Percentiles rank a stretch among this genome's conserved stretches.
Conservation (phyloP, 805 yeast genomes). For the Saccharomycopsis synnaedendra region DNA sequence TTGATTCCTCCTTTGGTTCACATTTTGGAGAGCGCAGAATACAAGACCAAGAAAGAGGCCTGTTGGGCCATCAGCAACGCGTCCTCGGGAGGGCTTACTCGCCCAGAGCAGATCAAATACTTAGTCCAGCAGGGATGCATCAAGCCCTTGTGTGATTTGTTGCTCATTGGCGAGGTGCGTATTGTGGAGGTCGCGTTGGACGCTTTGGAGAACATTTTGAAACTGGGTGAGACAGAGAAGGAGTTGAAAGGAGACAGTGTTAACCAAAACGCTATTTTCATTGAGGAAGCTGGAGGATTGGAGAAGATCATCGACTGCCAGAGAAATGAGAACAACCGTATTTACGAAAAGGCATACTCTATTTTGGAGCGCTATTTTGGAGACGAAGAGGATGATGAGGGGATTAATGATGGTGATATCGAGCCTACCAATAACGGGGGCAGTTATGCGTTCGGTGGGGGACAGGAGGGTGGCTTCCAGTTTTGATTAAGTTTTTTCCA, state of each 20-base stretch:
- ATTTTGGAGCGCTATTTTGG: constrained; percentile 88
- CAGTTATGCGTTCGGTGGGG: constrained; percentile 76
- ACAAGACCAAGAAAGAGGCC: constrained; percentile 95
- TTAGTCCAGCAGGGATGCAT: constrained; percentile 93
- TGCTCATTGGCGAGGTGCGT: constrained; percentile 79
- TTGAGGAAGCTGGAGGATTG: constrained; percentile 98
- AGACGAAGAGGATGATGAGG: constrained; percentile 65
- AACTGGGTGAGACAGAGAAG: constrained; percentile 88
- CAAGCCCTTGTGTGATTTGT: constrained; percentile 90
- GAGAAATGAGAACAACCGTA: constrained; percentile 80
- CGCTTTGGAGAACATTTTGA: constrained; percentile 85
- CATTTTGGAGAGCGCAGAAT: constrained; percentile 70
- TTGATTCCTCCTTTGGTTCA: constrained; percentile 85
- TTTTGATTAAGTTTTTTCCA: constrained; percentile 22
- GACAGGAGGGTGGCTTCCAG: constrained; percentile 43
- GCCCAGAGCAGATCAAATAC: constrained; percentile 89
- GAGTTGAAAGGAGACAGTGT: constrained; percentile 57
- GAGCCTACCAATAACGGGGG: constrained; percentile 72
- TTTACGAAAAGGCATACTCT: constrained; percentile 81
- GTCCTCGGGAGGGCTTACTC: constrained; percentile 84
- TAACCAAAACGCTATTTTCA: constrained; percentile 81
- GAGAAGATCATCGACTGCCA: constrained; percentile 93
- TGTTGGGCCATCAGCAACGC: constrained; percentile 99
- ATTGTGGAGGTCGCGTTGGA: constrained; percentile 92
- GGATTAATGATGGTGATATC: constrained; percentile 34